A percentile compares a stretch with the other conserved stretches of the same genome.
These are phyloP conservation scores for Saccharomyces hybrid DNA, from an alignment of 1,139 yeast species.

Conservation along the genomic window DNA sequence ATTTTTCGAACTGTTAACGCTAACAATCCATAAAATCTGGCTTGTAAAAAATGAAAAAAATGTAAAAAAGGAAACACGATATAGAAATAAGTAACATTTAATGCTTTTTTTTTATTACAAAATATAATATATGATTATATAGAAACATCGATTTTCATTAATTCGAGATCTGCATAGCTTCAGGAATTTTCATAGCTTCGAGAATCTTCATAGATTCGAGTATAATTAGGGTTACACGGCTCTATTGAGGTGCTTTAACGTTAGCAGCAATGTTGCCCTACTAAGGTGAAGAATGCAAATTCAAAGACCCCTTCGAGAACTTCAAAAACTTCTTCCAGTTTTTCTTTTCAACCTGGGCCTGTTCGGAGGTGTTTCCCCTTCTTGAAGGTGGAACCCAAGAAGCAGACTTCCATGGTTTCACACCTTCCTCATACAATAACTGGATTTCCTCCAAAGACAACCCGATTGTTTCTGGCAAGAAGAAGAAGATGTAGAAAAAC, in stretches of 20 bases:
- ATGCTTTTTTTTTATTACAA: too few species aligned
- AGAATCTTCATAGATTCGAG: neutral
- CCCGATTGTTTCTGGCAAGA: slow-evolving; percentile 64
- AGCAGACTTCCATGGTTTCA: slow-evolving; percentile 40
- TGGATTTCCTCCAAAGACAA: slow-evolving; percentile 64
- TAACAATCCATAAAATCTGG: too few species aligned
- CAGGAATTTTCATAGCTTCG: neutral
- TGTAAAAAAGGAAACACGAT: too few species aligned
- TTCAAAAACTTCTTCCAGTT: neutral
- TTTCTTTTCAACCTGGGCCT: neutral
- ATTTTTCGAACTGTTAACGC: too few species aligned
- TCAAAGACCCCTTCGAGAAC: neutral
- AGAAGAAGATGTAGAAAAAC: slow-evolving; percentile 53
- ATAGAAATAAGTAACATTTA: too few species aligned
- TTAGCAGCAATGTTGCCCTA: too few species aligned
- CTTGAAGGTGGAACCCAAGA: slow-evolving; percentile 21
- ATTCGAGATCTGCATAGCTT: neutral
- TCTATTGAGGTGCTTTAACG: too few species aligned
- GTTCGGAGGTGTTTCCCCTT: slow-evolving; percentile 21
- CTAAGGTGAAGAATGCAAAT: too few species aligned
- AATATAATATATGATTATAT: too few species aligned
- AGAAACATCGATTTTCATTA: too few species aligned
- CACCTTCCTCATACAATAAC: slow-evolving; percentile 40
- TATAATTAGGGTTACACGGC: neutral
- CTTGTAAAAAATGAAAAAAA: too few species aligned